Evolutionary conservation across 352 stramenopile species (phyloP).

Genomic region (Globisporangium spiculum): DNA sequence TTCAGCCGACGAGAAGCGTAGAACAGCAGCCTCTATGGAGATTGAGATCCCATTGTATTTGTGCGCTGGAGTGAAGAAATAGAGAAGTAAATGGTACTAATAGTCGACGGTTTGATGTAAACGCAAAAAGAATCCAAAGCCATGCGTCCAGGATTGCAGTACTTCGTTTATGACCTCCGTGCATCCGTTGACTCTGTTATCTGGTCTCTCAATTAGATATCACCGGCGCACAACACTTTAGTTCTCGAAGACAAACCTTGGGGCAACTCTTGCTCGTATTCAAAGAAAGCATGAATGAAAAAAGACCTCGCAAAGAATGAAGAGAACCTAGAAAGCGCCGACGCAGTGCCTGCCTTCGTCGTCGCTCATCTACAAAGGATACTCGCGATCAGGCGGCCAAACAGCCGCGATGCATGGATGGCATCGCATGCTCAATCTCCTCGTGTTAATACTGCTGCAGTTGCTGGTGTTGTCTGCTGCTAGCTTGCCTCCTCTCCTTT

Average conservation of each 20-base stretch:
- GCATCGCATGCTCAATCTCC: not conserved
- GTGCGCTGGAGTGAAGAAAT: not conserved
- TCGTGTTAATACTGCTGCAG: not conserved
- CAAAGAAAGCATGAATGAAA: not conserved
- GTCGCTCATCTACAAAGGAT: not conserved
- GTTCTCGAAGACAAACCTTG: not conserved
- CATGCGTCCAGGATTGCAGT: not conserved
- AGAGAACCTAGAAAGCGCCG: not conserved
- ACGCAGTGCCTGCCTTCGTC: not conserved
- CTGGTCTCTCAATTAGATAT: no score
- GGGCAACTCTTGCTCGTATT: conserved; percentile 4
- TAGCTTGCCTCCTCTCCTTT: not conserved
- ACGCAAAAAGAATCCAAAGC: not conserved
- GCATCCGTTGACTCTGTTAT: no score
- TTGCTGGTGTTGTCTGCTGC: not conserved
- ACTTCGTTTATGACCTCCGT: no score
- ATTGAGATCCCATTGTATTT: not conserved
- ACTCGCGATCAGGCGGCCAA: not conserved
- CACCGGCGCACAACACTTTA: no score
- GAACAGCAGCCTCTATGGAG: not conserved
- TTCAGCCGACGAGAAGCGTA: not conserved
- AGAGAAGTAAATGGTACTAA: not conserved
- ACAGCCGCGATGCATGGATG: not conserved
- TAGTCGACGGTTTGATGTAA: not conserved
- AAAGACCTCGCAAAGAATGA: not conserved